These are phyloP conservation scores for Pseudonectria foliicola DNA, from an alignment of 2,329 filamentous ascomycete species.

Conservation along the genomic window DNA sequence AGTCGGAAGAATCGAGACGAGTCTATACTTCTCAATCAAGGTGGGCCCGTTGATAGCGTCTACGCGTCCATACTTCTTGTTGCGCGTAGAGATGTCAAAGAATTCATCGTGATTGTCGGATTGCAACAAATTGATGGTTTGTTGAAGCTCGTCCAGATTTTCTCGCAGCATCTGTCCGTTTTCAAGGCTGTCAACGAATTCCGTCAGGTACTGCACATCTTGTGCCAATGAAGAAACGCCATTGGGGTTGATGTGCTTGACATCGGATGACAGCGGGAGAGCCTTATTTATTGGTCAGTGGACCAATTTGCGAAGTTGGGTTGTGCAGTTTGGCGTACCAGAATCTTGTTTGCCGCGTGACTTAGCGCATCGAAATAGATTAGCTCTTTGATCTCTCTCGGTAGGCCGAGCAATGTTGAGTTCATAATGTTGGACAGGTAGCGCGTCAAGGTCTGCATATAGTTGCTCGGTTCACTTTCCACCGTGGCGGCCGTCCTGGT, in stretches of 20 bases:
- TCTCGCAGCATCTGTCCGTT: slow-evolving; percentile 79
- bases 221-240: slow-evolving; percentile 73
- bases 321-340: slow-evolving; percentile 42
- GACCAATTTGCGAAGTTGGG: background rate
- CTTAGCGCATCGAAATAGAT: slow-evolving; percentile 96
- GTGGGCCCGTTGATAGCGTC: slow-evolving; percentile 84
- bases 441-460: slow-evolving; percentile 89
- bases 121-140: slow-evolving; percentile 84
- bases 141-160: slow-evolving; percentile 86
- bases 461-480: slow-evolving; percentile 72
- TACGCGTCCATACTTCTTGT: slow-evolving; percentile 90
- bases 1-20: background rate
- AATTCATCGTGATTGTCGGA: slow-evolving; percentile 92
- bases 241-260: slow-evolving; percentile 81
- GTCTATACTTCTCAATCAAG: slow-evolving; percentile 77
- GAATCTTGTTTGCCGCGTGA: slow-evolving; percentile 79
- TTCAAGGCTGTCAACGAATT: slow-evolving; percentile 81
- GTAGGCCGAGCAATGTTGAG: slow-evolving; percentile 85
- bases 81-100: slow-evolving; percentile 82
- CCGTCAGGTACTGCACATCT: slow-evolving; percentile 75
- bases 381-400: slow-evolving; percentile 90
- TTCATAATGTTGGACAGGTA: slow-evolving; percentile 97
- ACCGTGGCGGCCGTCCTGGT: slow-evolving; percentile 46
- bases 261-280: slow-evolving; percentile 68
- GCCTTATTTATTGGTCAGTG: slow-evolving; percentile 38